A percentile compares a stretch with the other conserved stretches of the same genome.
These are phyloP conservation scores for Ophiostoma angusticollis DNA, from an alignment of 2,329 filamentous ascomycete species.

Conservation along the genomic window DNA sequence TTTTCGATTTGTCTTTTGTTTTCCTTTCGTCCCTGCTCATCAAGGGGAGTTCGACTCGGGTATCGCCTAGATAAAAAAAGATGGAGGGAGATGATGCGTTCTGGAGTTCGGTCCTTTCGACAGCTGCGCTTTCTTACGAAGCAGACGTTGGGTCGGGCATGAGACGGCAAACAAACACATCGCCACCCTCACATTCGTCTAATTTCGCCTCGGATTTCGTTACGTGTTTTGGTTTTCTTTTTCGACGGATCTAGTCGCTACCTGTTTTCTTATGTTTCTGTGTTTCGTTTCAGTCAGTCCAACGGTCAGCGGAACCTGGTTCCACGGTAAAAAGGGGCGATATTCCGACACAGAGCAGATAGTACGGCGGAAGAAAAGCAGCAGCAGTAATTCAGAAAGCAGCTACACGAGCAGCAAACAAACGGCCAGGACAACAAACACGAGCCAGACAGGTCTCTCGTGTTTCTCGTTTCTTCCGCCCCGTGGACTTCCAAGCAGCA, in stretches of 20 bases:
- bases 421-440: not conserved
- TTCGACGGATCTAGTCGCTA: not conserved
- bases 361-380: conserved; percentile 13
- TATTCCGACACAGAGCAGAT: conserved; percentile 10
- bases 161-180: not conserved
- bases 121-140: not conserved
- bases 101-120: conserved; percentile 7
- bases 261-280: conserved; percentile 1
- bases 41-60: conserved; percentile 1
- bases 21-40: conserved; percentile 4
- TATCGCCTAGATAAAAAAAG: conserved; percentile 4
- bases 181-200: not conserved
- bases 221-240: conserved; percentile 4
- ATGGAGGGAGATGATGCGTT: conserved; percentile 5
- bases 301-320: conserved; percentile 5
- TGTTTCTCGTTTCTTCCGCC: conserved; percentile 2
- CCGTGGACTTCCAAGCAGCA: conserved; percentile 3
- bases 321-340: conserved; percentile 7
- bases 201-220: conserved; percentile 1
- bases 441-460: conserved; percentile 3
- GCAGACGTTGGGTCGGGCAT: conserved; percentile 1
- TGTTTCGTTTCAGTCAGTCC: conserved; percentile 6
- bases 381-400: conserved; percentile 10
- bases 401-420: conserved; percentile 2
- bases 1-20: not conserved